phyloP scores from a whole-genome alignment of 805 yeast species.

The Cyberlindnera amylophila region DNA sequence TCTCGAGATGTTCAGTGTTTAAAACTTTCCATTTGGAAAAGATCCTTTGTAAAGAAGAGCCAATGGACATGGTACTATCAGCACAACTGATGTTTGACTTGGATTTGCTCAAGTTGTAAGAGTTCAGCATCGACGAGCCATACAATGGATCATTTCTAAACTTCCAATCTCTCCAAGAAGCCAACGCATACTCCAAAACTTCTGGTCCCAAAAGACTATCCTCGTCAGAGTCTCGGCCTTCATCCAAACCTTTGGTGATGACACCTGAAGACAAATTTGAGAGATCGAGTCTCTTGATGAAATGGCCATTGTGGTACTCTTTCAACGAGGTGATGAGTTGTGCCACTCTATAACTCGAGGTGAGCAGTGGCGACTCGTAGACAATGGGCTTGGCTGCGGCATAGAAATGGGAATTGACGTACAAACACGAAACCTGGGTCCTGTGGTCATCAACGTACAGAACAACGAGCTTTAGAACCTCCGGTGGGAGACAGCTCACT shows the following conservation, averaged over 20 bases:
- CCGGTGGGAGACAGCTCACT: constrained; percentile 32
- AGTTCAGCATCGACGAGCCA: constrained; percentile 34
- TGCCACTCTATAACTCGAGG: constrained; percentile 74
- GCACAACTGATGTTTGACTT: constrained; percentile 23
- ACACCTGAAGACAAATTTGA: constrained; percentile 44
- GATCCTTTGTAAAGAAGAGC: constrained; percentile 15
- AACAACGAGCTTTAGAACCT: constrained; percentile 28
- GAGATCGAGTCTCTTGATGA: constrained; percentile 56
- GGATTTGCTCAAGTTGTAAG: constrained; percentile 25
- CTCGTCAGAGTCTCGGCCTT: constrained; percentile 9
- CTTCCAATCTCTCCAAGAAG: constrained; percentile 94
- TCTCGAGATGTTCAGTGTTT: constrained; percentile 1
- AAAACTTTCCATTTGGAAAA: constrained; percentile 7
- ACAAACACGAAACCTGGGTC: constrained; percentile 43
- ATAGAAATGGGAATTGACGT: constrained; percentile 49
- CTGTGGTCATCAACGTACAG: constrained; percentile 33
- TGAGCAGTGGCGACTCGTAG: constrained; percentile 51
- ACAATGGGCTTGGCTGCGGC: constrained; percentile 48
- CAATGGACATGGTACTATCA: constrained; percentile 18
- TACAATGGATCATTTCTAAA: constrained; percentile 69
- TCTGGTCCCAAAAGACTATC: constrained; percentile 8
- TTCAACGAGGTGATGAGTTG: constrained; percentile 73
- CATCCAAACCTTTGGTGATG: constrained; percentile 20
- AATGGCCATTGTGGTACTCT: constrained; percentile 51
- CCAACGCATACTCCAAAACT: constrained; percentile 40